Base-by-base conservation (phyloP, 2,329 filamentous ascomycete species). In the Seiridium unicorne region DNA sequence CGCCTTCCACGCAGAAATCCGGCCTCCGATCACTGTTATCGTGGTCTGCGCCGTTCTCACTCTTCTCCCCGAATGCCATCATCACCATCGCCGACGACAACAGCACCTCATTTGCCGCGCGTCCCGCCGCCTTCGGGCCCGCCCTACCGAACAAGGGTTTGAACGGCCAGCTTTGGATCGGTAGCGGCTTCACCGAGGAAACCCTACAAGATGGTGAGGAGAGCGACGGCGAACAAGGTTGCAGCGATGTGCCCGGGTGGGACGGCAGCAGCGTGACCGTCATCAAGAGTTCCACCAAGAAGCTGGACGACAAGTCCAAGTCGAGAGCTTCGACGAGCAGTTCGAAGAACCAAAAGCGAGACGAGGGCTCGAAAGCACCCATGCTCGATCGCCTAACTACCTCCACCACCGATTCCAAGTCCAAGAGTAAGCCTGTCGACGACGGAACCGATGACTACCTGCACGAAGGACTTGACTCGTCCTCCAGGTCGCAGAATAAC, bases 21-120 rank as follows among this genome's bases (percentile, higher is more conserved):
- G 76, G 82, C 59, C 73, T 88, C 53, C 77, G 78, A 60, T 80
- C 83, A 44, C 78, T 91, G 64, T 87, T 91, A 75, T 89, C 89
- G 64, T 90, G 91, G 74, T 87, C 87, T 61, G 82, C 88, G 4
- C 89, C 93, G 1, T 91, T 93, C 64, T 93, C 92, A 26, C 86
- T 99, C 31, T 99, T 99, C 73, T 93, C 94, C 4, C 93, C 93
- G 3, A 97, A 95, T 65, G 95, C 95, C 53, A 91, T 96, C 69
- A 97, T 99, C 73, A 97, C 92, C 74, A 84, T 99, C 63, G 97
- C 93, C 70, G 93, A 98, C 75, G 95, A 99, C 76, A 99, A 99
- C 76, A 97, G 92, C 66, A 99, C 95, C 10, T 96, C 96, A 67
- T 99, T 99, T 77, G 83, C 96, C 59, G 93, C 95, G 48, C 85